These are phyloP conservation scores for Lactarius quietus DNA, from an alignment of 768 basidiomycete genomes.

Conservation along the genomic window DNA sequence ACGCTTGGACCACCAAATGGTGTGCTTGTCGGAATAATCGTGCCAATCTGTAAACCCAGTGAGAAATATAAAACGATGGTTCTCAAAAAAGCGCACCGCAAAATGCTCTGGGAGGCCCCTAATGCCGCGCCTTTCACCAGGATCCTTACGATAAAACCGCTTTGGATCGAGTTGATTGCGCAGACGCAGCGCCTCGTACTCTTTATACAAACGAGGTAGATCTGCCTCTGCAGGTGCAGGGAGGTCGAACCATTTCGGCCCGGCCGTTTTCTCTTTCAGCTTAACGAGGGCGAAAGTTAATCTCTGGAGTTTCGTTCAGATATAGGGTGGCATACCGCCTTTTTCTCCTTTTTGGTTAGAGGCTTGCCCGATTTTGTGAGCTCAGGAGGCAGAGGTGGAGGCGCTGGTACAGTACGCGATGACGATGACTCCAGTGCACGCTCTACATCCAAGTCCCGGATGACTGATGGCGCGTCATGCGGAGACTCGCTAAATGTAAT, in stretches of 20 bases:
- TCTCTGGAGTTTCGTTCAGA: conserved; percentile 2
- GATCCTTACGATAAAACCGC: conserved; percentile 84
- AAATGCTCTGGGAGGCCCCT: conserved; percentile 87
- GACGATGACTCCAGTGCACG: conserved; percentile 50
- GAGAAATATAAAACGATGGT: conserved; percentile 5
- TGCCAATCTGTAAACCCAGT: conserved; percentile 61
- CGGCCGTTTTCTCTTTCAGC: conserved; percentile 70
- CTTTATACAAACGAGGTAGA: conserved; percentile 71
- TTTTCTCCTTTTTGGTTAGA: conserved; percentile 68
- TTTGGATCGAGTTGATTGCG: conserved; percentile 90
- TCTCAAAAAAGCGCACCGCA: conserved; percentile 52
- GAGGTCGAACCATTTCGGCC: conserved; percentile 83
- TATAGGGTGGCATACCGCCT: conserved; percentile 48
- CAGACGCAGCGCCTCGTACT: conserved; percentile 83
- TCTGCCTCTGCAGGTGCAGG: conserved; percentile 80
- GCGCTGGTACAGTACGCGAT: conserved; percentile 47
- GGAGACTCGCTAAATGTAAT: conserved; percentile 49
- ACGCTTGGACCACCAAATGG: conserved; percentile 68
- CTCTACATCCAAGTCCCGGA: conserved; percentile 63
- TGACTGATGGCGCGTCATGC: conserved; percentile 42
- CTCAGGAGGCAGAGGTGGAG: conserved; percentile 60
- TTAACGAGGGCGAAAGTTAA: conserved; percentile 34
- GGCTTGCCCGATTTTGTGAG: conserved; percentile 59
- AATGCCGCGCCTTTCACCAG: conserved; percentile 79
- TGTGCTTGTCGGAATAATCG: conserved; percentile 61